Conservation (phyloP, 1,284 basidiomycete species). For the Apiotrichum laibachii region DNA sequence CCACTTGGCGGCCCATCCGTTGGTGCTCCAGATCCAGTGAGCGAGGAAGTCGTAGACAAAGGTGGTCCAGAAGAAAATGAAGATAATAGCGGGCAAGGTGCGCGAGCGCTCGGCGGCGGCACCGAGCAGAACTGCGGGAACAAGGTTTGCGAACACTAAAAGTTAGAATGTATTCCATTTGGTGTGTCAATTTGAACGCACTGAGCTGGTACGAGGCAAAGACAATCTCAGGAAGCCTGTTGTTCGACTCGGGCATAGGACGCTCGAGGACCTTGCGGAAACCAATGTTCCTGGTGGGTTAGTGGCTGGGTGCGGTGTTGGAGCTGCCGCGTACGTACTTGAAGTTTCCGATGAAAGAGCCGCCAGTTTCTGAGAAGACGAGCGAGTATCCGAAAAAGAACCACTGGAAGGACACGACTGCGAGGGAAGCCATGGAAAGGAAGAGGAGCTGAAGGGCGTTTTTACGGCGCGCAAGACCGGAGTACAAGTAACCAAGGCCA, state of each 20-base stretch:
- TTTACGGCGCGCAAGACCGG: conserved; percentile 72
- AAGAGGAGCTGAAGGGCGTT: conserved; percentile 57
- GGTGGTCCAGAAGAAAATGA: conserved; percentile 74
- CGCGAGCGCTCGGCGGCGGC: conserved; percentile 82
- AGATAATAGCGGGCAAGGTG: conserved; percentile 80
- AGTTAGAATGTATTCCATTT: conserved; percentile 16
- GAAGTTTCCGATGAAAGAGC: conserved; percentile 63
- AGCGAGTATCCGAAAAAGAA: conserved; percentile 81
- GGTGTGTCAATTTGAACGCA: neutral
- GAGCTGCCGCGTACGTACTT: conserved; percentile 23
- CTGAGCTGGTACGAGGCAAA: conserved; percentile 80
- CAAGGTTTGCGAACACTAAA: conserved; percentile 53
- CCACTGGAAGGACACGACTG: conserved; percentile 77
- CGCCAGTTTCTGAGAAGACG: conserved; percentile 69
- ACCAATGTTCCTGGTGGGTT: conserved; percentile 51
- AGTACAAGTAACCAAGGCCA: conserved; percentile 76
- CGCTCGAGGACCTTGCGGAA: conserved; percentile 67
- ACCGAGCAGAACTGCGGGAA: conserved; percentile 57
- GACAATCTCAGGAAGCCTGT: conserved; percentile 56
- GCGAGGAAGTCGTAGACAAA: conserved; percentile 69
- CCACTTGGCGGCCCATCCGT: conserved; percentile 87
- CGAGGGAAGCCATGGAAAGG: conserved; percentile 64
- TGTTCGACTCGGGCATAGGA: conserved; percentile 65
- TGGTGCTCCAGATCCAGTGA: conserved; percentile 70
- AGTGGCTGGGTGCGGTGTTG: neutral